phyloP scores from a whole-genome alignment of 2,329 filamentous ascomycete genomes.

The Ophiobolus disseminans region DNA sequence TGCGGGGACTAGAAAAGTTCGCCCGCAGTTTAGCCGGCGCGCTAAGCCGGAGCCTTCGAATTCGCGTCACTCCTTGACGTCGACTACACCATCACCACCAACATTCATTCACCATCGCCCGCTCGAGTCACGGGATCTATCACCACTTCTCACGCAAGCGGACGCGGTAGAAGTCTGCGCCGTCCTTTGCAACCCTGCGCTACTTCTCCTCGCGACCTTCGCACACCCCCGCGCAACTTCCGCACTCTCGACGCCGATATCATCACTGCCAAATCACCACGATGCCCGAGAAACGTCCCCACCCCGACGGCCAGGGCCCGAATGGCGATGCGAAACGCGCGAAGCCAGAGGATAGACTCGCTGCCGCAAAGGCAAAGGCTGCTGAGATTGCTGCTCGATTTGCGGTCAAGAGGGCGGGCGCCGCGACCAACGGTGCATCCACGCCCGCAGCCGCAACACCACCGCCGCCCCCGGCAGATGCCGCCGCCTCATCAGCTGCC shows the following conservation, averaged over 20 bases:
- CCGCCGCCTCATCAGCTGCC: conserved; percentile 11
- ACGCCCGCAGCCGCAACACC: conserved; percentile 7
- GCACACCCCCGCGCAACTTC: conserved; percentile 7
- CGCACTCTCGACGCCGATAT: conserved; percentile 6
- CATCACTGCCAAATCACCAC: conserved; percentile 17
- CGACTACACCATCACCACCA: too few species aligned
- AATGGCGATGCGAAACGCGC: conserved; percentile 45
- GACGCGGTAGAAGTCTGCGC: too few species aligned
- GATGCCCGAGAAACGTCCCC: conserved; percentile 55
- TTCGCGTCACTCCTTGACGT: conserved; percentile 23
- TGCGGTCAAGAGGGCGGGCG: conserved; percentile 34
- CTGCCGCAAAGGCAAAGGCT: conserved; percentile 43
- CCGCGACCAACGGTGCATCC: conserved; percentile 24
- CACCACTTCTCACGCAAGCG: too few species aligned
- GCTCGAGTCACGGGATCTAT: too few species aligned
- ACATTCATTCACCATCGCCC: too few species aligned
- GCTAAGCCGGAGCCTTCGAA: conserved; percentile 17
- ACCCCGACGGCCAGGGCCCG: conserved; percentile 43
- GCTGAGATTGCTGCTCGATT: conserved; percentile 44
- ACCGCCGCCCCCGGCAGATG: conserved; percentile 18
- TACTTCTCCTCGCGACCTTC: too few species aligned
- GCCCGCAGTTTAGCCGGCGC: conserved; percentile 33
- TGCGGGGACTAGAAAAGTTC: conserved; percentile 38
- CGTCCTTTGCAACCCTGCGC: too few species aligned
- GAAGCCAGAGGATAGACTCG: conserved; percentile 47